Evolutionary conservation across 2,329 filamentous ascomycete genomes (phyloP).

Genomic region (Endocalyx cinctus): DNA sequence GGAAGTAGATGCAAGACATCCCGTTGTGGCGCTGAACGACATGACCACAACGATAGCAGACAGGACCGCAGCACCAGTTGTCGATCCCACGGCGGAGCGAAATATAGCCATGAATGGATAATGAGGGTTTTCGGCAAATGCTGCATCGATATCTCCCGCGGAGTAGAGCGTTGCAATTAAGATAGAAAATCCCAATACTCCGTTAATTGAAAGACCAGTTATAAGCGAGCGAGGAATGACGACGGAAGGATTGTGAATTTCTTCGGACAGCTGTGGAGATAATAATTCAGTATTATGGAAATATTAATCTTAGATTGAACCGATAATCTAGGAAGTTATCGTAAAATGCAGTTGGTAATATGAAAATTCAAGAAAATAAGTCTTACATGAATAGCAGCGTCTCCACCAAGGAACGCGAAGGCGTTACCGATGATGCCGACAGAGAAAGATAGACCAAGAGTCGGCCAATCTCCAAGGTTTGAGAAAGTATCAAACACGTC

Average conservation of each 20-base stretch:
- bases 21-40: slow-evolving; percentile 45
- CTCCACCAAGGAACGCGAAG: slow-evolving; percentile 13
- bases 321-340: slow-evolving; percentile 3
- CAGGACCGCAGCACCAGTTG: slow-evolving; percentile 44
- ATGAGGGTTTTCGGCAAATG: slow-evolving; percentile 36
- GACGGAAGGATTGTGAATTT: slow-evolving; percentile 12
- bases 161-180: slow-evolving; percentile 12
- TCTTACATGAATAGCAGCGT: slow-evolving; percentile 15
- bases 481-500: slow-evolving; percentile 10
- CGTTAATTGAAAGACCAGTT: slow-evolving; percentile 12
- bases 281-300: too few relatives aligned
- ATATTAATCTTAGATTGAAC: too few relatives aligned
- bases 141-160: slow-evolving; percentile 14
- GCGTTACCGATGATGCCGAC: slow-evolving; percentile 14
- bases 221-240: slow-evolving; percentile 12
- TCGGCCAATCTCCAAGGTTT: slow-evolving; percentile 13
- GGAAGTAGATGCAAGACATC: slow-evolving; percentile 51
- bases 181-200: slow-evolving; percentile 12
- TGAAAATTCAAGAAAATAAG: too few relatives aligned
- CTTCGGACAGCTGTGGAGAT: slow-evolving; percentile 17
- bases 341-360: too few relatives aligned
- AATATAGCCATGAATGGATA: slow-evolving; percentile 44
- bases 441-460: slow-evolving; percentile 12
- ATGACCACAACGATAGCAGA: slow-evolving; percentile 43
- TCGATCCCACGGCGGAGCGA: slow-evolving; percentile 21